phyloP scores from a whole-genome alignment of 73 alveolate genomes.

The Halteria grandinella region DNA sequence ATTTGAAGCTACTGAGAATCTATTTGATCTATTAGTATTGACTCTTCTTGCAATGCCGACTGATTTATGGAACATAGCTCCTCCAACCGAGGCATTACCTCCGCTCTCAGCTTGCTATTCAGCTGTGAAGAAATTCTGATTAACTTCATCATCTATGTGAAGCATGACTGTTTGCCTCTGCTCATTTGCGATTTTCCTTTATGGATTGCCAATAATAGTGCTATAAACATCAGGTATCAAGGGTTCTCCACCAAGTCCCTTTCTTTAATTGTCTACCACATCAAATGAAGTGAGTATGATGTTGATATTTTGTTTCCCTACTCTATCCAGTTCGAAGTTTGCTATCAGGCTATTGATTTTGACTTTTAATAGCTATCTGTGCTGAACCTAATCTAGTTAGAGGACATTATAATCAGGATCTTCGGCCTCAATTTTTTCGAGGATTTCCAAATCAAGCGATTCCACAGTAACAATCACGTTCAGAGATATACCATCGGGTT shows the following conservation, averaged over 20 bases:
- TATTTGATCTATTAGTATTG: too few relatives aligned
- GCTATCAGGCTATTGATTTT: neutral
- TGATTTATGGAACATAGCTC: too few relatives aligned
- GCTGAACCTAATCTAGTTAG: too few relatives aligned
- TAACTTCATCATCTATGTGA: neutral
- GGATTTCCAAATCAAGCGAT: neutral
- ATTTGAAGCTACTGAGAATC: neutral
- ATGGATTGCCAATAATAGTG: conserved; percentile 41
- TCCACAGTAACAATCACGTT: conserved; percentile 25
- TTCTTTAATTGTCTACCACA: conserved; percentile 3
- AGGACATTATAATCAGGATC: too few relatives aligned
- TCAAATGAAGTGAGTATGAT: conserved; percentile 5
- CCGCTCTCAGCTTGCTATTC: neutral
- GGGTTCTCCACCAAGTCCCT: conserved; percentile 5
- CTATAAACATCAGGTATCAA: conserved; percentile 33
- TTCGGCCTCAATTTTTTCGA: conserved; percentile 14
- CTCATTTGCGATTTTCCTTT: neutral
- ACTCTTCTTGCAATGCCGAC: too few relatives aligned
- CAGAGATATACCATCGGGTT: conserved; percentile 12
- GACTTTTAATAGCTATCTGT: neutral
- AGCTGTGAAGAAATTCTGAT: conserved; percentile 3
- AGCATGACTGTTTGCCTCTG: neutral
- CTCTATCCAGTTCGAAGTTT: neutral
- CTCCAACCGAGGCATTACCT: too few relatives aligned
- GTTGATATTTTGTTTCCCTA: neutral